A percentile compares a stretch with the other conserved stretches of the same genome.
phyloP scores from a whole-genome alignment of 345 rosid genomes.

The Citrus sinensis region DVS_A1.0 CM039166.1:26157001-26157500 shows the following conservation, averaged over 20 bases:
- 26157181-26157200: background rate
- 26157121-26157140: background rate
- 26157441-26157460: slow-evolving; percentile 85
- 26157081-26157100: background rate
- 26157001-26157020: background rate
- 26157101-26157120: background rate
- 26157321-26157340: slow-evolving; percentile 91
- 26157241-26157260: background rate
- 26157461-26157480: slow-evolving; percentile 87
- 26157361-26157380: slow-evolving; percentile 89
- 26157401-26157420: slow-evolving; percentile 58
- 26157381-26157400: slow-evolving; percentile 83
- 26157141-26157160: background rate
- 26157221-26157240: background rate
- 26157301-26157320: slow-evolving; percentile 82
- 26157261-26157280: background rate
- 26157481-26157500: slow-evolving; percentile 92
- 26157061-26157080: background rate
- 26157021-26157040: background rate
- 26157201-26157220: background rate
- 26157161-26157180: no score
- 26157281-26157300: background rate
- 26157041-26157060: background rate
- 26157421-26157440: slow-evolving; percentile 72
- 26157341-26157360: slow-evolving; percentile 88